Evolutionary conservation across 371 early-diverging fungal species (phyloP).

Genomic region (Conidiobolus incongruus): DNA sequence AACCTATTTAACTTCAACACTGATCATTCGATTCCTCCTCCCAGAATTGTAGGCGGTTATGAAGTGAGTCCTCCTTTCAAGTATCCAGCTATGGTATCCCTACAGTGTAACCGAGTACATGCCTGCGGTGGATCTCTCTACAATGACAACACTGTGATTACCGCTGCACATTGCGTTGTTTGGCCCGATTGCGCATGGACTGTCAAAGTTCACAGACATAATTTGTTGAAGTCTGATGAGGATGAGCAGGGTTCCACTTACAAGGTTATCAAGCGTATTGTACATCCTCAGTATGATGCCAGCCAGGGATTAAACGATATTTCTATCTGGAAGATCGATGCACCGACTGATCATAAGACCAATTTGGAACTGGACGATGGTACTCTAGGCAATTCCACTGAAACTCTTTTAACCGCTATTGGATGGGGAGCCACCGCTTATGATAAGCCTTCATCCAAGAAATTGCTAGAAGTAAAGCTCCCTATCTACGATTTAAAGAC

Average conservation of each 20-base stretch:
- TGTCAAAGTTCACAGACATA: background rate
- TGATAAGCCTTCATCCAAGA: background rate
- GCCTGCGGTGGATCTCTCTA: background rate
- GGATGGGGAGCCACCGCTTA: constrained; percentile 17
- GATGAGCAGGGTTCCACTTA: background rate
- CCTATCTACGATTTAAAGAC: background rate
- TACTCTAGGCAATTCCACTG: background rate
- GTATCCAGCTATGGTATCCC: background rate
- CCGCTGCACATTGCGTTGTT: constrained; percentile 1
- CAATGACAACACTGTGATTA: background rate
- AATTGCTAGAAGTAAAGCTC: constrained; percentile 11
- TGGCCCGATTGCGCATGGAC: background rate
- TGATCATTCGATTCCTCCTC: background rate
- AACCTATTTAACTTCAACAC: no score
- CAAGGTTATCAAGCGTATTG: background rate
- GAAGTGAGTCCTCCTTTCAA: background rate
- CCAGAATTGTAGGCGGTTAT: background rate
- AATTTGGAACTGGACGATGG: background rate
- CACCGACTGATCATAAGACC: background rate
- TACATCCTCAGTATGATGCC: background rate
- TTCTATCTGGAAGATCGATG: background rate
- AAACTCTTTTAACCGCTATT: constrained; percentile 14
- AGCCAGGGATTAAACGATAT: background rate
- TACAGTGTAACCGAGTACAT: background rate
- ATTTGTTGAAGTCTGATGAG: background rate